Base-by-base conservation (phyloP, 2,329 filamentous ascomycete species). In the Ilyonectria sp. region DNA sequence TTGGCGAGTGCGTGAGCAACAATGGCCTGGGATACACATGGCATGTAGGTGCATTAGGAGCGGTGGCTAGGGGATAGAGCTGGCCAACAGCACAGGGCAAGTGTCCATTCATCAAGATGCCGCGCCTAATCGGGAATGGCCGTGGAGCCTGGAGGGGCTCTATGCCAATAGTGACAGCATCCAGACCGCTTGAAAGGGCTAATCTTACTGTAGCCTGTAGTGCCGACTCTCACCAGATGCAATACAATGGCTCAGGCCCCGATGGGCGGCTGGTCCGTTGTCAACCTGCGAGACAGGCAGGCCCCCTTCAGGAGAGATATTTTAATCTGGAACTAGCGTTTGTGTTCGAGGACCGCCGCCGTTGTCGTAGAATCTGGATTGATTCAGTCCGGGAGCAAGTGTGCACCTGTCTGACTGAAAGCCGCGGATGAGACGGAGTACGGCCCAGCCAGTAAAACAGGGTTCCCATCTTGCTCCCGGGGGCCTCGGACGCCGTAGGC, bases 121-220 rank as follows among this genome's bases (percentile, higher is more conserved):
- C 7, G 43, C 33, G 29, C 43, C 57, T 43, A 56, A 60, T 65
- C 26, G 33, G 52, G 52, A 33, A 57, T 35, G 26, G 37, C 21
- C 46, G 50, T 60, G 57, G 57, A 29, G 26, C 37, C 33, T 35
- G 44, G 19, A 60, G 62, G 40, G 43, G 33, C 33, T 26, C 23
- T 59, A 50, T 33, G 21, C 52, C 57, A 60, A 65, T 55, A 56
- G 52, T 50, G 52, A 43, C 19, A 54, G 50, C 53, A 33, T 59
- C 52, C 29, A 60, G 63, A 57, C 50, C 57, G 63, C 63, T 60
- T 50, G 63, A 37, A 57, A 29, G 46, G 44, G 44, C 52, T 60
- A 65, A 65, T 65, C 44, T 65, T 60, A 65, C 62, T 63, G 19
- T 11, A 43, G 57, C 26, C 44, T 52, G 33, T 46, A 60, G 52